Base-by-base conservation (phyloP, 805 yeast genomes). In the Kurtzmaniella fragi region DNA sequence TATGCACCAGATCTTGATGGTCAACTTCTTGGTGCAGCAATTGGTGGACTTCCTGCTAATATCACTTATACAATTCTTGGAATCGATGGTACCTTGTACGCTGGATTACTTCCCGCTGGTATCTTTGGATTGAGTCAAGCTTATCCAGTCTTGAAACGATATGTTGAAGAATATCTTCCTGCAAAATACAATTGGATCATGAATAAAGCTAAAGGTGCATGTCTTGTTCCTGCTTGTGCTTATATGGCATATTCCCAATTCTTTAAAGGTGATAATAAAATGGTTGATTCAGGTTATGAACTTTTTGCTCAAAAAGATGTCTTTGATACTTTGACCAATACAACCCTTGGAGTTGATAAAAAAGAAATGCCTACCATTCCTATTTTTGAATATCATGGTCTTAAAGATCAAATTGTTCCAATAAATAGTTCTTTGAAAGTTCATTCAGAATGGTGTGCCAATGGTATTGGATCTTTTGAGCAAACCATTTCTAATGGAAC, bases 1-100 rank as follows among this genome's bases (percentile, higher is more conserved):
- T 64, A 64, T 39, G 70, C 70, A 4, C 61, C 62, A 2, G 70
- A 65, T 44, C 42, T 48, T 17, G 32, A 20, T 35, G 39, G 46
- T 10, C 54, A 40, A 37, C 53, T 45, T 4, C 40, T 44, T 15
- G 71, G 70, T 16, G 64, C 52, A 13, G 63, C 64, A 1, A 23
- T 63, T 17, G 70, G 70, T 9, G 70, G 70, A 3, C 53, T 61
- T 49, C 62, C 58, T 10, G 54, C 62, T 17, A 62, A 64, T 37
- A 47, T 64, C n/a, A 59, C 64, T 6, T 53, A 50, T 13, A 51
- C 61, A 1, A 53, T 56, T 2, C 43, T 39, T 8, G 44, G 49
- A 10, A 45, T 51, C 17, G 61, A 56, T 27, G 63, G 64, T 4
- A 46, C 50, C 5, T 4, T 48, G 5, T 56, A 52, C 28, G 52